These are phyloP conservation scores for Wickerhamiella parazyma DNA, from an alignment of 805 yeast species.

Conservation along the genomic window DNA sequence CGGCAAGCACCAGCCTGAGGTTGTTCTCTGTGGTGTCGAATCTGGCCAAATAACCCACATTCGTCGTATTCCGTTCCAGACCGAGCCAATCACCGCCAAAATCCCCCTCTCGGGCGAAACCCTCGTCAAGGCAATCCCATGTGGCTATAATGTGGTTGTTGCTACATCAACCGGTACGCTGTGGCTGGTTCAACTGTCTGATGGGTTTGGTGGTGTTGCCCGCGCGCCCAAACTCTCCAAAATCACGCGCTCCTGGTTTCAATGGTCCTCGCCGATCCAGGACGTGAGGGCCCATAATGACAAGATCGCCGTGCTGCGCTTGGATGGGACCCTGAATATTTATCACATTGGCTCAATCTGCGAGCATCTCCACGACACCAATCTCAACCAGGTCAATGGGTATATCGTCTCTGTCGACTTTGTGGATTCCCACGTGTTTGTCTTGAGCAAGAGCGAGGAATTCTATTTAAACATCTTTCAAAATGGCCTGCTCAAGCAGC, in stretches of 20 bases:
- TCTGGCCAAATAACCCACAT: constrained; percentile 1
- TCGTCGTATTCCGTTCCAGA: constrained; percentile 2
- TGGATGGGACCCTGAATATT: neutral
- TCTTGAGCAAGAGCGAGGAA: neutral
- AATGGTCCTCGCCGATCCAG: neutral
- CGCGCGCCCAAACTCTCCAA: neutral
- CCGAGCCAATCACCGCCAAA: neutral
- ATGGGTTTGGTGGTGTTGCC: constrained; percentile 4
- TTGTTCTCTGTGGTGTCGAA: neutral
- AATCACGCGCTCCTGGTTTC: constrained; percentile 1
- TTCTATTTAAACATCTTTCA: neutral
- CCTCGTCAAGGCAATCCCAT: neutral
- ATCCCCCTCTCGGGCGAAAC: neutral
- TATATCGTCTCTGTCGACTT: neutral
- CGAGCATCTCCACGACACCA: neutral
- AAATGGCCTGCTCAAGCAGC: neutral
- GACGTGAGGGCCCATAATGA: neutral
- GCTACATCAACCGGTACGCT: neutral
- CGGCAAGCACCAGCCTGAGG: constrained; percentile 3
- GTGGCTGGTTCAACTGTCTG: constrained; percentile 2
- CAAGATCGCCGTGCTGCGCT: neutral
- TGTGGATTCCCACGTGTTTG: neutral
- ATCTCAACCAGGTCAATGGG: neutral
- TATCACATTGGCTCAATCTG: neutral
- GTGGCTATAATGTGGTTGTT: constrained; percentile 1